Percentiles rank a stretch among this genome's conserved stretches.
Conservation (phyloP, 2,329 filamentous ascomycete genomes). For the Ceratocystis ficicola region DNA sequence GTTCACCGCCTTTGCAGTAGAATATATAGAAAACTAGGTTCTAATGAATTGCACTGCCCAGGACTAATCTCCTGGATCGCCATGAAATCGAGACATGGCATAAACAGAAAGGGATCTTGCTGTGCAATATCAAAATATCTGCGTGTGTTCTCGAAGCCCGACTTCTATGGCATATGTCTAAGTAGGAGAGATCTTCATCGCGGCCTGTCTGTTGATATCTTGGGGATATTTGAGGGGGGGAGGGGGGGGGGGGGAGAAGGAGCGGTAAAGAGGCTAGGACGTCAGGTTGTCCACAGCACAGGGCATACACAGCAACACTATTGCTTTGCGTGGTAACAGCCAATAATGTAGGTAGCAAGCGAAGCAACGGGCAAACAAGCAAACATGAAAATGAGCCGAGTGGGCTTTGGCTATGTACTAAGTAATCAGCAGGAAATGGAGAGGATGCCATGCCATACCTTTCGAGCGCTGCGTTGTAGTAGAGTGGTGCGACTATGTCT, state of each 20-base stretch:
- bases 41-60: not conserved
- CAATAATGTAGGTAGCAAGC: not conserved
- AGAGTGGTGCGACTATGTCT: not conserved
- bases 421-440: not conserved
- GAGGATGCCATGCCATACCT: not conserved
- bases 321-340: not conserved
- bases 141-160: not conserved
- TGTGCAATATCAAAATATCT: not conserved
- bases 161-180: not conserved
- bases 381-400: not conserved
- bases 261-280: not conserved
- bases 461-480: not conserved
- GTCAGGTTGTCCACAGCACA: not conserved
- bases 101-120: not conserved
- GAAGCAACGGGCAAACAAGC: no score
- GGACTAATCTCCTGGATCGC: not conserved
- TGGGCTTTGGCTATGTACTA: not conserved
- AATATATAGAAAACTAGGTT: not conserved
- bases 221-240: not conserved
- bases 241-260: not conserved
- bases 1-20: conserved; percentile 1
- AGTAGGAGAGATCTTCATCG: not conserved
- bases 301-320: not conserved
- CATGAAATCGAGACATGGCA: not conserved
- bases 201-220: not conserved